A percentile compares a stretch with the other conserved stretches of the same genome.
phyloP scores from a whole-genome alignment of 192 early-diverging fungal genomes.

The Gonapodya prolifera region DNA sequence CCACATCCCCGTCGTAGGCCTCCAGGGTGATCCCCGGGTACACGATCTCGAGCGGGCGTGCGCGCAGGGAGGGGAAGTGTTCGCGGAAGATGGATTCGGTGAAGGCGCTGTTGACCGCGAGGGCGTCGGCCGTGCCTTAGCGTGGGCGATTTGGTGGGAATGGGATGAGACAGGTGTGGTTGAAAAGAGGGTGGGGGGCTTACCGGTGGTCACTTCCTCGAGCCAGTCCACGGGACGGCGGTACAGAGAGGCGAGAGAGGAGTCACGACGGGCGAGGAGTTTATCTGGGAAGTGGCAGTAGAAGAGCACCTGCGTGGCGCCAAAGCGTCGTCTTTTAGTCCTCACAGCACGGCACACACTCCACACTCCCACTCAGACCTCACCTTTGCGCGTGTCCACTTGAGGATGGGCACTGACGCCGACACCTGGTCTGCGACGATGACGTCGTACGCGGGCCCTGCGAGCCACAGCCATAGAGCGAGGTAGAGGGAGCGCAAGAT shows the following conservation, averaged over 20 bases:
- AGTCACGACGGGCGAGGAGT: conserved; percentile 50
- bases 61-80: conserved; percentile 54
- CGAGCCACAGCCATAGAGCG: conserved; percentile 31
- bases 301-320: conserved; percentile 58
- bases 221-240: conserved; percentile 68
- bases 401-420: conserved; percentile 67
- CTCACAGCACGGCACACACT: not conserved
- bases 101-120: conserved; percentile 89
- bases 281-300: conserved; percentile 97
- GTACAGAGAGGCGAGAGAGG: conserved; percentile 52
- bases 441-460: conserved; percentile 47
- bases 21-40: conserved; percentile 73
- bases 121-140: conserved; percentile 67
- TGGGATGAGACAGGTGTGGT: no score
- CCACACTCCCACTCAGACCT: not conserved
- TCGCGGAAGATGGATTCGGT: conserved; percentile 58
- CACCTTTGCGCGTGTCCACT: conserved; percentile 46
- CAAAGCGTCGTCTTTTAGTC: not conserved
- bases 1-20: conserved; percentile 50
- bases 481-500: conserved; percentile 63
- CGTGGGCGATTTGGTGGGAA: not conserved
- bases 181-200: no score
- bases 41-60: conserved; percentile 48
- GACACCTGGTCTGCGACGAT: conserved; percentile 82
- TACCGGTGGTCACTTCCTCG: conserved; percentile 77